Conservation (phyloP, 768 basidiomycete genomes). For the Phlebiopsis gigantea region DNA sequence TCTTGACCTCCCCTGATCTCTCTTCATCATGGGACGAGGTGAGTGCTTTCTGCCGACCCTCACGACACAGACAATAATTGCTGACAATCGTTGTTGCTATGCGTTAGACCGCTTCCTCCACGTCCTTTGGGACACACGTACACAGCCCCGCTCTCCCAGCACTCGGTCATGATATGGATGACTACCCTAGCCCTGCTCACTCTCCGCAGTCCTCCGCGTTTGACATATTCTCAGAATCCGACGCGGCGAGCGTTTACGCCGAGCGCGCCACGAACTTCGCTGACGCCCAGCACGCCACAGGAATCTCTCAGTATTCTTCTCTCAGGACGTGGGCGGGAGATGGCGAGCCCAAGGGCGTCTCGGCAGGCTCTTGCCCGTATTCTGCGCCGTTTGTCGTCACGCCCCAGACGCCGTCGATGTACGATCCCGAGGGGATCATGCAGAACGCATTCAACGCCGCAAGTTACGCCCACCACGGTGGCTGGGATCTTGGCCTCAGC, state of each 20-base stretch:
- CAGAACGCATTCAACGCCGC: constrained; percentile 23
- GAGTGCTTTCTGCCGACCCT: background rate
- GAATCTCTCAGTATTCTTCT: constrained; percentile 22
- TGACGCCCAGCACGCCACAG: constrained; percentile 1
- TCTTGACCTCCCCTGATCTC: constrained; percentile 1
- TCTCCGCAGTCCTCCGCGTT: constrained; percentile 9
- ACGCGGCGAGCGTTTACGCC: background rate
- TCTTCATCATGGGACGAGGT: constrained; percentile 4
- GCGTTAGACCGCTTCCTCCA: background rate
- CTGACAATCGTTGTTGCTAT: background rate
- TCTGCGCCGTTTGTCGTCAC: constrained; percentile 11
- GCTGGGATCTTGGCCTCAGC: constrained; percentile 10
- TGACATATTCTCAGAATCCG: constrained; percentile 4
- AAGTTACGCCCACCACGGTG: constrained; percentile 13
- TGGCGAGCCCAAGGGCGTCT: background rate
- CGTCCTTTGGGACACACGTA: background rate
- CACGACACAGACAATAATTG: background rate
- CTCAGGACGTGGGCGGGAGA: constrained; percentile 25
- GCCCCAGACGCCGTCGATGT: constrained; percentile 14
- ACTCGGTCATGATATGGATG: constrained; percentile 10
- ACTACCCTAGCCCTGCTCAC: constrained; percentile 9
- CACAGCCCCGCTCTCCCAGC: constrained; percentile 10
- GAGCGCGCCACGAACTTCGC: background rate
- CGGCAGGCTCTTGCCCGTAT: constrained; percentile 4
- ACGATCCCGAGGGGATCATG: constrained; percentile 18